Evolutionary conservation across 73 alveolate species (phyloP).

Genomic region (Blepharisma stoltei): DNA sequence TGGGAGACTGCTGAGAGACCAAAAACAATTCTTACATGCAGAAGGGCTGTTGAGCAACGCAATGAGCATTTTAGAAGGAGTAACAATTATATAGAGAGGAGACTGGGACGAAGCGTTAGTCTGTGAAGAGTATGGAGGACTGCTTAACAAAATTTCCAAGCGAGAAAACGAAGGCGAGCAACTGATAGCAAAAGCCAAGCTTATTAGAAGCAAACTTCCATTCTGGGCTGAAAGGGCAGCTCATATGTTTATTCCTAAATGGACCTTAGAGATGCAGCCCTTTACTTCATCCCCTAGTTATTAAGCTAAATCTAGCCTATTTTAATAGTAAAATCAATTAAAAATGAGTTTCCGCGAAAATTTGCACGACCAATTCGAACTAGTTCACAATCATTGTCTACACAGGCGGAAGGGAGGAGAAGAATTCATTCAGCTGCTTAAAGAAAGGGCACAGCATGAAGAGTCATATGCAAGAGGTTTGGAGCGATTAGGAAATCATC

Average conservation of each 20-base stretch:
- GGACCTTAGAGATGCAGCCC: not conserved
- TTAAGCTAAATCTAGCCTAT: no score
- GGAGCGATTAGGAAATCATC: not conserved
- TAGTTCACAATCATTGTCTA: slow-evolving; percentile 8
- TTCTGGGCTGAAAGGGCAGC: not conserved
- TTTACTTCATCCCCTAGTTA: no score
- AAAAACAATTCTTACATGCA: not conserved
- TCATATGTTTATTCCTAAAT: slow-evolving; percentile 12
- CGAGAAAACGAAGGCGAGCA: not conserved
- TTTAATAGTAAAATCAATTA: not conserved
- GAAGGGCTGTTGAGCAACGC: not conserved
- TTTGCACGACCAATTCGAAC: slow-evolving; percentile 25
- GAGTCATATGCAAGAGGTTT: slow-evolving; percentile 32
- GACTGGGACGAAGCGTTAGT: not conserved
- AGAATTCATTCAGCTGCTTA: not conserved
- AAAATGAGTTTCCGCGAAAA: slow-evolving; percentile 28
- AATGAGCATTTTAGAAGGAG: not conserved
- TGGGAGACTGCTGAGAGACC: not conserved
- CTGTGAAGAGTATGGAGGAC: not conserved
- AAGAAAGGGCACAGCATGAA: slow-evolving; percentile 28
- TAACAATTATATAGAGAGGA: not conserved
- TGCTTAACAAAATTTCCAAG: not conserved
- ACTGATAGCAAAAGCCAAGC: not conserved
- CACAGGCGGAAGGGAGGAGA: slow-evolving; percentile 20
- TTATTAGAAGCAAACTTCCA: not conserved